Conservation (phyloP, 768 basidiomycete species). For the Chalciporus piperatus region DNA sequence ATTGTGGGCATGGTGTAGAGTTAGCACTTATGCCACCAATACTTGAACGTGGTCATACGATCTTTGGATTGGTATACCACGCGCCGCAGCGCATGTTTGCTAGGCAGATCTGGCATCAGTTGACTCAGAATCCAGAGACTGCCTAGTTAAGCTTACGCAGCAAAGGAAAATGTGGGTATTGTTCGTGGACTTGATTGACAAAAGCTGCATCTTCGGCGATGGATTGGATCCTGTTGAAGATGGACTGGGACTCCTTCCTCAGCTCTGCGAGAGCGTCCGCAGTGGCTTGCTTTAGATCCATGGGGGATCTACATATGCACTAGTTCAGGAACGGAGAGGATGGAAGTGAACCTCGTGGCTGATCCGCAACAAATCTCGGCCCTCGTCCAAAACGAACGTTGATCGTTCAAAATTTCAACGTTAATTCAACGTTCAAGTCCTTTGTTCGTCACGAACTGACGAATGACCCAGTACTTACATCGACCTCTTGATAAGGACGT, state of each 20-base stretch:
- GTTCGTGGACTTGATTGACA: conserved; percentile 50
- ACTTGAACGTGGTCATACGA: conserved; percentile 38
- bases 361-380: too few relatives aligned
- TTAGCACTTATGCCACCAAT: too few relatives aligned
- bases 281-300: conserved; percentile 5
- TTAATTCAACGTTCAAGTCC: too few relatives aligned
- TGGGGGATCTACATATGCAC: not conserved
- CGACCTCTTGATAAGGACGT: too few relatives aligned
- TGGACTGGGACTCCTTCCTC: conserved; percentile 67
- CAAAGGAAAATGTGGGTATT: conserved; percentile 51
- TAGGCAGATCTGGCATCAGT: conserved; percentile 24
- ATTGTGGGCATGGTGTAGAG: conserved; percentile 7
- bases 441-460: too few relatives aligned
- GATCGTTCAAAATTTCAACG: too few relatives aligned
- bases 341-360: too few relatives aligned
- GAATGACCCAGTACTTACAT: not conserved
- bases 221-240: conserved; percentile 87
- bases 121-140: not conserved
- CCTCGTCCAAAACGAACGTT: too few relatives aligned
- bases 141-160: conserved; percentile 43
- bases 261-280: conserved; percentile 44
- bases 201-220: conserved; percentile 76
- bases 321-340: too few relatives aligned
- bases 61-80: conserved; percentile 82
- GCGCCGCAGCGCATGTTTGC: conserved; percentile 93